These are phyloP conservation scores for Penicillium sp. DNA, from an alignment of 2,329 filamentous ascomycete genomes.

Conservation along the genomic window DNA sequence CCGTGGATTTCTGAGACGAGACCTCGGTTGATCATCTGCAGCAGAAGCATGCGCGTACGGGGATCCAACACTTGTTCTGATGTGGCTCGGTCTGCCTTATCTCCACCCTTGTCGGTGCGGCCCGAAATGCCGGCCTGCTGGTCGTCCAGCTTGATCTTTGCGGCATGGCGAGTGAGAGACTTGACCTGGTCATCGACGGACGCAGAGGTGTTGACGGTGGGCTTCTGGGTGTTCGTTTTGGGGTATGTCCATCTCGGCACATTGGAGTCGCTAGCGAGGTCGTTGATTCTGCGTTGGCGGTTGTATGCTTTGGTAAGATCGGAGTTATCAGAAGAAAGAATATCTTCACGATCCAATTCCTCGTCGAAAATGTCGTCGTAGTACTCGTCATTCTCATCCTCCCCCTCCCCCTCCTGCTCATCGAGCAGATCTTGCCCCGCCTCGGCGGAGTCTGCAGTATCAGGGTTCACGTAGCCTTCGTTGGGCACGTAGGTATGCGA, in stretches of 20 bases:
- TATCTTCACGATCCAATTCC: constrained; percentile 55
- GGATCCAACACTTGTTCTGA: constrained; percentile 93
- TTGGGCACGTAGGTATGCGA: constrained; percentile 52
- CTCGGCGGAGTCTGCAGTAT: constrained; percentile 34
- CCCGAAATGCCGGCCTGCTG: constrained; percentile 53
- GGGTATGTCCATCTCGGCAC: constrained; percentile 59
- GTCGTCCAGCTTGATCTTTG: constrained; percentile 77
- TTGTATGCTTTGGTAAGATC: constrained; percentile 89
- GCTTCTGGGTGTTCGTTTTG: constrained; percentile 75
- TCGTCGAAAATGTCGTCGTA: constrained; percentile 61
- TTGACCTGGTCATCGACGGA: constrained; percentile 85
- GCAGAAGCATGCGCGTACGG: constrained; percentile 87
- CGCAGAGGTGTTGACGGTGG: constrained; percentile 73
- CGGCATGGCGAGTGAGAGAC: constrained; percentile 78
- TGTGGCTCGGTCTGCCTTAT: constrained; percentile 90
- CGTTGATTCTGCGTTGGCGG: constrained; percentile 70
- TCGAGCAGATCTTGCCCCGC: constrained; percentile 36
- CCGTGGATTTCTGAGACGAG: constrained; percentile 90
- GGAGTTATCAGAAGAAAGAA: constrained; percentile 56
- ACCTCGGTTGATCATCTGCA: constrained; percentile 93
- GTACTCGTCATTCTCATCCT: constrained; percentile 59
- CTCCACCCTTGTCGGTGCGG: constrained; percentile 51
- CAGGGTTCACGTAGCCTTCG: constrained; percentile 47
- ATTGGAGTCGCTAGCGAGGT: constrained; percentile 49
- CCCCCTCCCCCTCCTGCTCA: constrained; percentile 48